Base-by-base conservation (phyloP, 2,329 filamentous ascomycete species). In the Pestalotiopsis sp. region DNA sequence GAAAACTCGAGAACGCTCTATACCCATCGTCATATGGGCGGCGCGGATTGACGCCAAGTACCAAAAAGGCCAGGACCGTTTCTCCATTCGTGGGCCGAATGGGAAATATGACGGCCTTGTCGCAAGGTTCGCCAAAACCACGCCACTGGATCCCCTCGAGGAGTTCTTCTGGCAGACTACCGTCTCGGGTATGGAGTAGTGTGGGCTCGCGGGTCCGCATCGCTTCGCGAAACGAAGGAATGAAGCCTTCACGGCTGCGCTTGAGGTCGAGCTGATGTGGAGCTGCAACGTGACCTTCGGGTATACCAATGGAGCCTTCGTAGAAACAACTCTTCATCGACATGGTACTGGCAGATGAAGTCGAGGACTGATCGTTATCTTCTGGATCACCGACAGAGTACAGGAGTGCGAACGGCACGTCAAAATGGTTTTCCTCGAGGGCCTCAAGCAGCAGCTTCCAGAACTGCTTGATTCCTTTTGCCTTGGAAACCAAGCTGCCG, bases 1-100 rank as follows among this genome's bases (percentile, higher is more conserved):
- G 71, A 65, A 81, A 73, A 25, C 73, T 84, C 2, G 90, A 81
- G 70, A 91, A 91, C 0, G 89, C 79, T 64, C 84, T 84, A 73
- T 91, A 91, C 69, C 90, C 89, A 67, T 89, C 85, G 72, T 92
- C 89, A 72, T 89, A 91, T 0, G 89, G 89, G 66, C 89, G 80
- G 39, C 89, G 80, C 11, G 89, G 89, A 72, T 91, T 91, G 13
- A 90, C 82, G 2, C 88, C 89, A 68, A 91, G 79, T 4, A 91
- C 83, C 1, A 92, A 78, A 73, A 91, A 91, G 0, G 88, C 89
- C 1, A 91, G 78, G 1, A 87, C 86, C 2, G 81, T 83, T 57
- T 91, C 89, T 4, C 75, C 87, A 0, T 88, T 90, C 0, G 89
- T 80, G 3, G 78, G 87, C 67, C 90, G 87, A 12, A 91, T 88